Evolutionary conservation across 148 eudicot species (phyloP), one percentile per base, ranked within the genome.

Genomic region (Tetragonia tetragonoides): DNA sequence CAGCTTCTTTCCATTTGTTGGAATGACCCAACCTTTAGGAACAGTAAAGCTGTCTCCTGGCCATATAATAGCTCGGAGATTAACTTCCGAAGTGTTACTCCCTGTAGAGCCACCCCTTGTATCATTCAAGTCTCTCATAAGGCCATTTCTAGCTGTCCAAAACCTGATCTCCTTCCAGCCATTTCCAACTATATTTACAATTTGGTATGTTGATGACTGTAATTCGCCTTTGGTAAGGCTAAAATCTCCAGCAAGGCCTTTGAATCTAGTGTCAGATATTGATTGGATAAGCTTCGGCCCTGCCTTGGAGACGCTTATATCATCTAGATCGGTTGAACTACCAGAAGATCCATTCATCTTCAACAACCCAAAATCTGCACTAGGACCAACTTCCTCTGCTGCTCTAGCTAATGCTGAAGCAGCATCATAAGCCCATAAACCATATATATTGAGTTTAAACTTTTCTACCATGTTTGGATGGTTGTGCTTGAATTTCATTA

Each of bases 391-490:
- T 72, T 75, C 75, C 65, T 89, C 88, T 24, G 79, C 84, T 28
- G 90, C 86, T 69, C 66, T 70, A 47, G 88, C 88, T 14, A 89
- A 23, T 2, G 85, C 81, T 61, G 75, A 79, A 24, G 73, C 16
- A n/a, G 88, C 81, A 75, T 89, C 90, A 77, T 89, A 89, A 40
- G 90, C 86, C 87, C 86, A 87, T 21, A 86, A 40, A 6, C 87
- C 85, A 72, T 40, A 76, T n/a, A 84, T 44, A 63, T 75, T 86
- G 16, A 81, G 34, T 1, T 84, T 74, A 15, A 44, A 57, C 2
- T 10, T 73, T 4, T 69, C 68, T 16, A 3, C 17, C 3, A 44
- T 21, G 20, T 38, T 65, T 10, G 61, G 77, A 44, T 70, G 75
- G 3, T 66, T 66, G 12, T 68, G 60, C 20, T 20, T 39, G 37